Evolutionary conservation across 179 eudicot species (phyloP).

Genomic region (Vitellaria paradoxa): DNA sequence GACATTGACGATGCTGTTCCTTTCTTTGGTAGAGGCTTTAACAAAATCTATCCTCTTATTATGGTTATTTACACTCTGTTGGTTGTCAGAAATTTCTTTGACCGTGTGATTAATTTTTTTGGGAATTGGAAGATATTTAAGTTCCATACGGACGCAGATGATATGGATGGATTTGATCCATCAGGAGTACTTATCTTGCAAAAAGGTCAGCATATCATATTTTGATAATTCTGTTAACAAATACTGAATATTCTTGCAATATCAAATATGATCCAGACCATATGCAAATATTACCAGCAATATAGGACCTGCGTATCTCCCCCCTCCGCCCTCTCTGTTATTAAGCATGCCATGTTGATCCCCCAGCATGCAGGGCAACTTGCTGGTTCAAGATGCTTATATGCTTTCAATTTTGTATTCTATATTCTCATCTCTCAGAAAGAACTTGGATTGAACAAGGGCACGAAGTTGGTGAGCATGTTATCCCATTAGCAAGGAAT

Average conservation of each 20-base stretch:
- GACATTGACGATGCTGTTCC: constrained; percentile 93
- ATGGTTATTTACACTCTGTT: constrained; percentile 90
- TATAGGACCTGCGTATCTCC: no score
- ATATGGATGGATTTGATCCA: constrained; percentile 89
- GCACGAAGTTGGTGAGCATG: constrained; percentile 76
- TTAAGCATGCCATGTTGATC: no score
- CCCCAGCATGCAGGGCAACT: no score
- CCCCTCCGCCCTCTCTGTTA: no score
- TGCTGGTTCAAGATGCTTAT: no score
- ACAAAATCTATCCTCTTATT: constrained; percentile 88
- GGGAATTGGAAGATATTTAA: constrained; percentile 89
- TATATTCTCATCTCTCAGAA: constrained; percentile 38
- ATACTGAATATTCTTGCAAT: no score
- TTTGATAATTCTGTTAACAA: not conserved
- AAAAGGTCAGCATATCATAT: constrained; percentile 48
- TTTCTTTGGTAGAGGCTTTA: constrained; percentile 86
- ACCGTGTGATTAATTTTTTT: constrained; percentile 65
- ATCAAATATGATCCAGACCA: no score
- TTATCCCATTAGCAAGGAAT: constrained; percentile 87
- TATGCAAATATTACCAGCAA: no score
- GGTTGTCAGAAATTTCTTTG: constrained; percentile 91
- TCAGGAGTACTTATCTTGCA: constrained; percentile 89
- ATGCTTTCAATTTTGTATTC: not conserved
- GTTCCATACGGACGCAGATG: constrained; percentile 69
- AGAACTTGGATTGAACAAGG: constrained; percentile 96